Evolutionary conservation across 208 protist species (phyloP).

Genomic region (Trypanosomatidae sp.): DNA sequence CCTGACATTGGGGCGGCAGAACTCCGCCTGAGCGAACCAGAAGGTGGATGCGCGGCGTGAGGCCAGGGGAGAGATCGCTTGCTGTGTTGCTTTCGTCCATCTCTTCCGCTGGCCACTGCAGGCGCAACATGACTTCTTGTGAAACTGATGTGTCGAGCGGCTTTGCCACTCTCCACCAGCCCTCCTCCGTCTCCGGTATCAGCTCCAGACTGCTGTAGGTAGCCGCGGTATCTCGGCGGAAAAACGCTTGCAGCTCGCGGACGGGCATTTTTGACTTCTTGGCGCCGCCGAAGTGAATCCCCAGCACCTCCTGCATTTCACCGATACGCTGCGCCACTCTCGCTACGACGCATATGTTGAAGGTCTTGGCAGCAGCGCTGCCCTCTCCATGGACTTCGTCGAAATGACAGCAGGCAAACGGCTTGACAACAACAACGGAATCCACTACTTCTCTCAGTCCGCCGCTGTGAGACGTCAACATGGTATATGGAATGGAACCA

Average conservation of each 20-base stretch:
- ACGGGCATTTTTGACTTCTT: neutral
- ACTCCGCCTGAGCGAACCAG: constrained; percentile 14
- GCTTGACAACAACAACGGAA: neutral
- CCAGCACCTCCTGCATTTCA: constrained; percentile 7
- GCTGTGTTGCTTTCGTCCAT: neutral
- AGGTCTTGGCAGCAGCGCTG: neutral
- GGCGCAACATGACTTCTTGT: constrained; percentile 2
- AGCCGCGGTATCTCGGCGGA: neutral
- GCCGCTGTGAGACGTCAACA: constrained; percentile 18
- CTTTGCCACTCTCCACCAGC: constrained; percentile 4
- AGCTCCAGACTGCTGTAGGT: constrained; percentile 2
- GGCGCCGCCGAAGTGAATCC: neutral
- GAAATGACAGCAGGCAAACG: neutral
- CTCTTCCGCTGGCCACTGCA: constrained; percentile 5
- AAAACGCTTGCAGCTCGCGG: neutral
- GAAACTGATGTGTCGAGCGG: constrained; percentile 4
- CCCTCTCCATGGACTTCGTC: neutral
- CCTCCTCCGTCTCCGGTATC: neutral
- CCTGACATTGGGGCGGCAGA: constrained; percentile 9
- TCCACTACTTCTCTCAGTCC: constrained; percentile 1
- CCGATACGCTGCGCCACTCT: neutral
- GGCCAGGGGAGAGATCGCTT: no score
- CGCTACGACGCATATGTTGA: neutral
- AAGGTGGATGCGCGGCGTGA: neutral
- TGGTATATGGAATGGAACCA: constrained; percentile 8